These are phyloP conservation scores for Skeletonema potamos DNA, from an alignment of 108 stramenopile genomes.

Conservation along the genomic window DNA sequence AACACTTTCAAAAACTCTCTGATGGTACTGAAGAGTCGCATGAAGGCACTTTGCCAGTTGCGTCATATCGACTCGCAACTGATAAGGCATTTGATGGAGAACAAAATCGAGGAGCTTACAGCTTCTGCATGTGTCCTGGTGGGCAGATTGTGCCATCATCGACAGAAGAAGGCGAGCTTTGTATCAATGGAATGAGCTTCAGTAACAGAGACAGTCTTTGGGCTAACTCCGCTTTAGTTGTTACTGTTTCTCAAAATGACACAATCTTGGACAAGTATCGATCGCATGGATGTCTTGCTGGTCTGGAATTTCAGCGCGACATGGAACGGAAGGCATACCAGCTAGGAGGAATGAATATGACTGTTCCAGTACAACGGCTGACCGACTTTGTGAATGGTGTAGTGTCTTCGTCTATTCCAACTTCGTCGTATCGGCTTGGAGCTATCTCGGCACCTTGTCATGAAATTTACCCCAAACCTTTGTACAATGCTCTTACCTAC, in stretches of 20 bases:
- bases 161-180: slow-evolving; percentile 79
- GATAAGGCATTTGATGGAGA: slow-evolving; percentile 77
- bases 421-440: slow-evolving; percentile 90
- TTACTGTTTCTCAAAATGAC: slow-evolving; percentile 83
- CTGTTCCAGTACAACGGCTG: slow-evolving; percentile 89
- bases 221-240: slow-evolving; percentile 95
- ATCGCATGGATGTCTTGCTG: slow-evolving; percentile 69
- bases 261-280: slow-evolving; percentile 69
- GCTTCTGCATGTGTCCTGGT: slow-evolving; percentile 83
- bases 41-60: slow-evolving; percentile 71
- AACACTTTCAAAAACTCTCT: slow-evolving; percentile 44
- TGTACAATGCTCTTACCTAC: slow-evolving; percentile 74
- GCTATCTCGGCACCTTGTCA: slow-evolving; percentile 84
- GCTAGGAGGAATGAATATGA: slow-evolving; percentile 82
- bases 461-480: slow-evolving; percentile 81
- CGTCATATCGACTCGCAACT: slow-evolving; percentile 89
- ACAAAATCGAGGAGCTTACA: slow-evolving; percentile 67
- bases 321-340: slow-evolving; percentile 85
- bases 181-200: slow-evolving; percentile 97
- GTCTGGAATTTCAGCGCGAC: slow-evolving; percentile 80
- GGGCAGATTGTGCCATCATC: slow-evolving; percentile 95
- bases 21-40: slow-evolving; percentile 25
- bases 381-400: slow-evolving; percentile 80
- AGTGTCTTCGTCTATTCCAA: slow-evolving; percentile 64
- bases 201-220: slow-evolving; percentile 82